These are phyloP conservation scores for Sinapis alba DNA, from an alignment of 441 rosid species.

Conservation along the genomic window DNA sequence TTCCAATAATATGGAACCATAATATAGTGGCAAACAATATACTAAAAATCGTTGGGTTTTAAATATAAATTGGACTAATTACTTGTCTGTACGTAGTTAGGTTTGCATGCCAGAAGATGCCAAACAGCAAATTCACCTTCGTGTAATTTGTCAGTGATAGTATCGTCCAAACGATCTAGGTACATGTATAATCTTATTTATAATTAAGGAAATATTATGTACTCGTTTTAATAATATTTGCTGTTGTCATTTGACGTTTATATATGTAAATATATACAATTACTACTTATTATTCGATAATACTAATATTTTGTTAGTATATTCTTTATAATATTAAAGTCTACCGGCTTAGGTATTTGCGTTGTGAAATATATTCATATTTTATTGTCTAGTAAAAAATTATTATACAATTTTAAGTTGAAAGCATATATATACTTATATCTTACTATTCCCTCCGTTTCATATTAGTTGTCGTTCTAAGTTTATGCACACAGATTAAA, in stretches of 20 bases:
- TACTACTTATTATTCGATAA: background rate
- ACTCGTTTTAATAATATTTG: background rate
- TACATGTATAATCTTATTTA: background rate
- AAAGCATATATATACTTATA: background rate
- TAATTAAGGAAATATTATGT: background rate
- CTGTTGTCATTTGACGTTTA: background rate
- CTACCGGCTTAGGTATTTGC: background rate
- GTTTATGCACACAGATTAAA: no score
- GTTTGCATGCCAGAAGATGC: constrained; percentile 45
- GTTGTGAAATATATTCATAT: background rate
- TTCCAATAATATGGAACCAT: constrained; percentile 27
- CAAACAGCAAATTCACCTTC: constrained; percentile 40
- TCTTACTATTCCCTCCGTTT: no score
- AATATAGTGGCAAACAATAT: constrained; percentile 8
- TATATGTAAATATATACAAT: background rate
- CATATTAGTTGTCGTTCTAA: no score
- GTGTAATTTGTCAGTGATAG: constrained; percentile 34
- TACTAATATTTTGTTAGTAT: background rate
- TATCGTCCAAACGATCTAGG: constrained; percentile 29
- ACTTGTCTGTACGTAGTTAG: constrained; percentile 36
- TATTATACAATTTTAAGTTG: background rate
- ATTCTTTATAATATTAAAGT: background rate
- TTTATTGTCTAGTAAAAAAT: background rate
- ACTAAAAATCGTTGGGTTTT: background rate
- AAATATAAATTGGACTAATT: constrained; percentile 15